These are phyloP conservation scores for Nicotiana attenuata DNA, from an alignment of 257 asterid genomes.

Conservation along the genomic window DNA sequence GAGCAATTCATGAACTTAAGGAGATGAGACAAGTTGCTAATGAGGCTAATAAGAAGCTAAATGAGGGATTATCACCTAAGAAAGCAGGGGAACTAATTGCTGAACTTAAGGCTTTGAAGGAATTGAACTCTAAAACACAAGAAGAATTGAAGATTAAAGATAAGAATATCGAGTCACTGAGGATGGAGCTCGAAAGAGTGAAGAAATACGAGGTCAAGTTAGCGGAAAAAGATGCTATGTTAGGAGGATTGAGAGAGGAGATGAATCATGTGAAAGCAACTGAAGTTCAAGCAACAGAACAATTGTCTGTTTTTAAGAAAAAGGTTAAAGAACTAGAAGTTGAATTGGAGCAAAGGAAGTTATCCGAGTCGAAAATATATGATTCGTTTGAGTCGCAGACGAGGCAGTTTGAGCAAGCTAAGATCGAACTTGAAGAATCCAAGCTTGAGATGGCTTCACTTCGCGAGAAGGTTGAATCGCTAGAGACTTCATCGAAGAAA, in stretches of 20 bases:
- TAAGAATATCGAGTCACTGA: slow-evolving; percentile 36
- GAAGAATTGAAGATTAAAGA: slow-evolving; percentile 43
- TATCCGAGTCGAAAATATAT: slow-evolving; percentile 4
- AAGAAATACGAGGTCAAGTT: slow-evolving; percentile 29
- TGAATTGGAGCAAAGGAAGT: slow-evolving; percentile 11
- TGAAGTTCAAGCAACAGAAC: background rate
- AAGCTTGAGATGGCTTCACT: slow-evolving; percentile 41
- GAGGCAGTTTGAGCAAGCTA: slow-evolving; percentile 18
- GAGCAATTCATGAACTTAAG: slow-evolving; percentile 34
- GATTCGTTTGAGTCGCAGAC: background rate
- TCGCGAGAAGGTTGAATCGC: slow-evolving; percentile 26
- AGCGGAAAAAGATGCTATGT: slow-evolving; percentile 32
- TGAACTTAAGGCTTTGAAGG: slow-evolving; percentile 35
- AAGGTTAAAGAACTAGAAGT: slow-evolving; percentile 8
- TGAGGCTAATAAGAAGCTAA: slow-evolving; percentile 11
- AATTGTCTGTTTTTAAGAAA: background rate
- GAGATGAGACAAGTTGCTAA: slow-evolving; percentile 28
- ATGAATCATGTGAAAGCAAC: slow-evolving; percentile 8
- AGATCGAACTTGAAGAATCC: slow-evolving; percentile 13
- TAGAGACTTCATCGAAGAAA: slow-evolving; percentile 18
- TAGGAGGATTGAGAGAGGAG: slow-evolving; percentile 38
- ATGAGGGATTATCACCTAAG: slow-evolving; percentile 7
- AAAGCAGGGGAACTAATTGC: slow-evolving; percentile 5
- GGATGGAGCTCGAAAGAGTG: slow-evolving; percentile 28
- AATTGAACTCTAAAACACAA: slow-evolving; percentile 20